These are phyloP conservation scores for Zychaea mexicana DNA, from an alignment of 371 early-diverging fungal species.

Conservation along the genomic window DNA sequence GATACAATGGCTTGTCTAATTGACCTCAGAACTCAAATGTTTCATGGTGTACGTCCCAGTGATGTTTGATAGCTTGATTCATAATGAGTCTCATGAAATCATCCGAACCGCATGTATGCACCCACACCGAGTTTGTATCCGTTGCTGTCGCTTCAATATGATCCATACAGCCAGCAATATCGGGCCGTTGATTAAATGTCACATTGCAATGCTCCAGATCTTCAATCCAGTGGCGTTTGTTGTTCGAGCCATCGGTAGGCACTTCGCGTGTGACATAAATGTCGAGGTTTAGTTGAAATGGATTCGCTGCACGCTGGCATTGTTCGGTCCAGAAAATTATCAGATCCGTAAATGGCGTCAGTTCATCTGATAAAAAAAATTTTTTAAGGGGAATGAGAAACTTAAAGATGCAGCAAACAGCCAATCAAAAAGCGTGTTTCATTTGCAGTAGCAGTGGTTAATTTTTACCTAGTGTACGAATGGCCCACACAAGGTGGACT, in stretches of 20 bases:
- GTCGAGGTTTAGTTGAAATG: constrained; percentile 26
- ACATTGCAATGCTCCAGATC: not conserved
- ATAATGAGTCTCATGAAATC: constrained; percentile 34
- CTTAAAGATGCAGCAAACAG: too few relatives aligned
- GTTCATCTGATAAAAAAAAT: constrained; percentile 30
- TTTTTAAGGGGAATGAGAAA: too few relatives aligned
- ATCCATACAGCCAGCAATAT: constrained; percentile 27
- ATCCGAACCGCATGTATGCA: constrained; percentile 41
- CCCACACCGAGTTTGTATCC: constrained; percentile 21
- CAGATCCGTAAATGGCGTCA: constrained; percentile 32
- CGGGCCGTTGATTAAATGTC: constrained; percentile 28
- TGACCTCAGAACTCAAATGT: constrained; percentile 55
- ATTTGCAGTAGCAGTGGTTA: too few relatives aligned
- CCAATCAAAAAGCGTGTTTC: not conserved
- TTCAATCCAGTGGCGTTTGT: constrained; percentile 13
- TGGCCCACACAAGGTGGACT: constrained; percentile 45
- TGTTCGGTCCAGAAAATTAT: constrained; percentile 31
- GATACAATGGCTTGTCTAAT: constrained; percentile 11
- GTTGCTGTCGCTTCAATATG: constrained; percentile 13
- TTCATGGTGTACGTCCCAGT: constrained; percentile 40
- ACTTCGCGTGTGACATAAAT: constrained; percentile 35
- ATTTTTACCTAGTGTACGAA: constrained; percentile 33
- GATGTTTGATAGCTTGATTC: constrained; percentile 31
- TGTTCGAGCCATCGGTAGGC: constrained; percentile 13
- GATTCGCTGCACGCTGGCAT: constrained; percentile 18